Evolutionary conservation across 306 rosid species (phyloP), one percentile per base, ranked within the genome.

Genomic region (Neltuma alba): DNA sequence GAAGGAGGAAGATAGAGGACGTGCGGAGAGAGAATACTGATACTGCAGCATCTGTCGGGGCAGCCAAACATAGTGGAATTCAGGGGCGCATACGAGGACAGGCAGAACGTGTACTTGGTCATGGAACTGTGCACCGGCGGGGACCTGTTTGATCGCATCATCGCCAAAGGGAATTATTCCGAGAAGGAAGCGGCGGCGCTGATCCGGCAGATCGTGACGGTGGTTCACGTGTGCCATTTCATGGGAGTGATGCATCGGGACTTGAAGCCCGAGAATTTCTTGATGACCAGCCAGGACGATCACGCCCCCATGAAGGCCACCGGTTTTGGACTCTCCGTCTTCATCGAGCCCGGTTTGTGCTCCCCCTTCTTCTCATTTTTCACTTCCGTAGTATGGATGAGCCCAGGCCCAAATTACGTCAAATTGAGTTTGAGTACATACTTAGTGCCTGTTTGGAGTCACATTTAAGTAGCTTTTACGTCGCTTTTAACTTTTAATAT

Each of bases 171-270:
- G 12, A 83, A 69, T 37, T 91, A 95, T 66, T 82, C 99, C 0
- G 97, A 95, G 82, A 64, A 74, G 2, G 95, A 90, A 37, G 99
- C 97, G 0, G 92, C 94, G 1, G 9, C 10, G 3, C 62, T 91
- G 1, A 83, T 78, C 77, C 76, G 92, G 57, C 97, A 95, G 92
- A 77, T 95, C 67, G 85, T 91, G 63, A 95, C 88, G 70, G 97
- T 88, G 11, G 98, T 95, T 40, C 96, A 92, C 10, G 92, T 84
- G 0, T 95, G 98, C 52, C 97, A 95, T 48, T 95, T 90, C 69
- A 95, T 95, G 98, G 97, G 97, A 5, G 92, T 92, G 0, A 86
- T 94, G 83, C 99, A 92, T 76, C 60, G 99, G 6, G 97, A 95
- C 77, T 80, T 95, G 60, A 91, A 89, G 87, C 98, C 97, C 0